phyloP scores from a whole-genome alignment of 1,284 basidiomycete species.

The Tremellales sp. region DNA sequence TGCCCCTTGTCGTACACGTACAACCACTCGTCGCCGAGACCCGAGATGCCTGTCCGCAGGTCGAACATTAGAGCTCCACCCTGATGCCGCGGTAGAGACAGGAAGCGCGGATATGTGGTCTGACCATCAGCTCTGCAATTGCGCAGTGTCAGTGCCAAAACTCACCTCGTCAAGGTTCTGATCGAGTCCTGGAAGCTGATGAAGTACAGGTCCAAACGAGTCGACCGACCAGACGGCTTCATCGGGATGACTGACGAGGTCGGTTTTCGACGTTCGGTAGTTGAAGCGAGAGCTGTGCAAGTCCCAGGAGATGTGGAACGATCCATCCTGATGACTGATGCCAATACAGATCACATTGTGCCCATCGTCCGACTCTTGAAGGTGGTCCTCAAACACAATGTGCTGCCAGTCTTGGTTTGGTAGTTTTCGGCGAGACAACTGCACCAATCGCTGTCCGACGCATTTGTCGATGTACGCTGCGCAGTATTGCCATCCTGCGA shows the following conservation, averaged over 20 bases:
- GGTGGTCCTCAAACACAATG: conserved; percentile 49
- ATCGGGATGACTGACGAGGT: conserved; percentile 31
- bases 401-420: conserved; percentile 42
- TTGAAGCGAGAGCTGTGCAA: conserved; percentile 51
- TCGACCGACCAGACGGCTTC: conserved; percentile 31
- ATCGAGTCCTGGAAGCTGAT: conserved; percentile 49
- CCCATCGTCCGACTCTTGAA: conserved; percentile 52
- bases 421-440: conserved; percentile 40
- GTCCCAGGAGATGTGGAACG: conserved; percentile 51
- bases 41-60: conserved; percentile 50
- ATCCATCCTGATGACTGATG: conserved; percentile 50
- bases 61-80: conserved; percentile 42
- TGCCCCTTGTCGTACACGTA: conserved; percentile 46
- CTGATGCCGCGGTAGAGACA: conserved; percentile 38
- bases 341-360: conserved; percentile 47
- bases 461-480: conserved; percentile 44
- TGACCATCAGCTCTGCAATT: conserved; percentile 25
- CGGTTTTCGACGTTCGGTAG: conserved; percentile 44
- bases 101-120: conserved; percentile 52
- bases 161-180: background rate
- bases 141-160: conserved; percentile 24
- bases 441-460: conserved; percentile 41
- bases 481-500: conserved; percentile 52
- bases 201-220: conserved; percentile 34
- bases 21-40: conserved; percentile 52